Evolutionary conservation across 1,284 basidiomycete genomes (phyloP), one percentile per base, ranked within the genome.

Genomic region (Ustilago xerochloae): DNA sequence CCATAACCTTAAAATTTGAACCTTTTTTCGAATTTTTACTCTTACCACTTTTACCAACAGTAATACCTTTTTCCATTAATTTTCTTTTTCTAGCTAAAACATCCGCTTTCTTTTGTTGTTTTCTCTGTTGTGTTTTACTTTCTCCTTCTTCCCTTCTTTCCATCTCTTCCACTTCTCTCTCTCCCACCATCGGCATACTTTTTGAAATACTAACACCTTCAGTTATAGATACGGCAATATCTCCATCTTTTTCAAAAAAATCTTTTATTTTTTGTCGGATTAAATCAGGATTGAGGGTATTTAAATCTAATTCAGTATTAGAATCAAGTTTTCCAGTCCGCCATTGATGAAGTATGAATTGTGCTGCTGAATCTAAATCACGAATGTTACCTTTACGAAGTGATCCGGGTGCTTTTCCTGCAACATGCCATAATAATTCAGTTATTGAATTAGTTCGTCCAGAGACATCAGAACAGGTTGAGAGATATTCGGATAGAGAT

Each of bases 321-420:
- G 26, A 12, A 13, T 61, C 62, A 3, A 83, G 36, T 24, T 75
- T 75, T 2, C 82, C 82, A 8, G 75, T 50, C 3, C 80, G 63
- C 73, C 78, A 83, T 13, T 79, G 71, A 50, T 80, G 67, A 8
- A 84, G 47, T 47, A 84, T 60, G 47, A 79, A 82, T 1, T 75
- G 55, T 6, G 82, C 82, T 2, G 80, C 78, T 15, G 67, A 63
- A 13, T 80, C 75, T 13, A 81, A 41, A 50, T 79, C 80, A 2
- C 74, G 29, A 3, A 63, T 43, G 7, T 79, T 79, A 7, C 79
- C 78, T 28, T 77, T 77, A 3, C 62, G 58, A 1, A 81, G 59
- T 3, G 79, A 77, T 1, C 81, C 81, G 2, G 82, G 82, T 6
- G 81, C 79, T 22, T 75, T 68, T 9, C 62, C 61, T 1, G 82